phyloP scores from a whole-genome alignment of 2,329 filamentous ascomycete genomes.

The Calonectria naviculata region DNA sequence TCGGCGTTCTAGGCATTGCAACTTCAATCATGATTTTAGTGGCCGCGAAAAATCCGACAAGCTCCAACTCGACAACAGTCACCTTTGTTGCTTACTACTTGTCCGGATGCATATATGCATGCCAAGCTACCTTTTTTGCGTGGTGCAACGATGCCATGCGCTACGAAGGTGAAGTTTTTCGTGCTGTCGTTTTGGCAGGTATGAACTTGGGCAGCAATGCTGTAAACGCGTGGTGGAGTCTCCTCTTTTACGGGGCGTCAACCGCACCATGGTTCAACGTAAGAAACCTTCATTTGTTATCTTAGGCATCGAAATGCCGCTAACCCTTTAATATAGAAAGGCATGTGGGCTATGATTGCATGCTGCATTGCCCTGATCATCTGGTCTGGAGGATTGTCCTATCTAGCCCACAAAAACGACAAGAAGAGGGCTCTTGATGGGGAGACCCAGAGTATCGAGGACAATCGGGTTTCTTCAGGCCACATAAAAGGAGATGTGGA shows the following conservation, averaged over 20 bases:
- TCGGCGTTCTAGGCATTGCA: constrained; percentile 70
- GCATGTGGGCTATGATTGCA: constrained; percentile 82
- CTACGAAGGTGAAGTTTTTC: constrained; percentile 70
- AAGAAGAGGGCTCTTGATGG: not conserved
- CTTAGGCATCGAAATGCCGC: not conserved
- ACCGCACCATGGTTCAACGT: constrained; percentile 74
- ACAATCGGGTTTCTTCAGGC: not conserved
- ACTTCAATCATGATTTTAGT: constrained; percentile 72
- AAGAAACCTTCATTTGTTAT: not conserved
- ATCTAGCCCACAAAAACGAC: constrained; percentile 32
- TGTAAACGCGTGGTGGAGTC: constrained; percentile 79
- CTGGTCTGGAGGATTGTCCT: constrained; percentile 68
- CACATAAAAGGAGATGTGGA: not conserved
- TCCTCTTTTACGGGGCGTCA: constrained; percentile 76
- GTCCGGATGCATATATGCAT: constrained; percentile 77
- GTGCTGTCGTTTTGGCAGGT: constrained; percentile 74
- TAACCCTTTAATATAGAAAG: constrained; percentile 54
- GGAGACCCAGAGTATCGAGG: not conserved
- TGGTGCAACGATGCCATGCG: constrained; percentile 80
- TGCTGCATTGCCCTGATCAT: constrained; percentile 67
- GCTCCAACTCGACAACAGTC: constrained; percentile 56
- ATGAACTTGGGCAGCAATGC: constrained; percentile 79
- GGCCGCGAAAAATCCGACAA: constrained; percentile 54
- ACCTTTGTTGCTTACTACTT: constrained; percentile 77
- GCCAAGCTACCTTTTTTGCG: constrained; percentile 80